phyloP scores from a whole-genome alignment of 140 eudicot genomes.

The Flaveria floridana region DNA sequence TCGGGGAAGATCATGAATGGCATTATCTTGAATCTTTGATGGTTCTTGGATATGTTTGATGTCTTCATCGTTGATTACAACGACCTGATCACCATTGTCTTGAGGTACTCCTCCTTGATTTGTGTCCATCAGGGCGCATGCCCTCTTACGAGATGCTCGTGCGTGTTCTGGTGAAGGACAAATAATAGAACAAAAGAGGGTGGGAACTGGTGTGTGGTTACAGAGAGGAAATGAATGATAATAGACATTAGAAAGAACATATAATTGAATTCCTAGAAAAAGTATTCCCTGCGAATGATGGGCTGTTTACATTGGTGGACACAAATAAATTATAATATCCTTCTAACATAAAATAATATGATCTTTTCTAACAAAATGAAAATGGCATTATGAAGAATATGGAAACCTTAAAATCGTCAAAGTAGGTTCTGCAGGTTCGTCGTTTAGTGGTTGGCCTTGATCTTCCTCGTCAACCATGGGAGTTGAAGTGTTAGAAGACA shows the following conservation, averaged over 20 bases:
- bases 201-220: constrained; percentile 12
- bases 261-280: constrained; percentile 17
- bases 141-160: background rate
- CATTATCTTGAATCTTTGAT: constrained; percentile 22
- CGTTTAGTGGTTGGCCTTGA: constrained; percentile 32
- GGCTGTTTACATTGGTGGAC: constrained; percentile 36
- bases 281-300: constrained; percentile 28
- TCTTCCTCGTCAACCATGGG: constrained; percentile 11
- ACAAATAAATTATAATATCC: constrained; percentile 29
- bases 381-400: background rate
- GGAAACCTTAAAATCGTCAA: constrained; percentile 37
- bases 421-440: constrained; percentile 30
- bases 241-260: constrained; percentile 18
- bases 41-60: constrained; percentile 11
- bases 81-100: background rate
- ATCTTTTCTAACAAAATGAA: background rate
- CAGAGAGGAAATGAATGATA: constrained; percentile 19
- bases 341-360: constrained; percentile 17
- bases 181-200: background rate
- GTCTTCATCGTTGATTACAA: constrained; percentile 26
- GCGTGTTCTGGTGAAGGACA: background rate
- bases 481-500: constrained; percentile 21
- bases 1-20: constrained; percentile 15
- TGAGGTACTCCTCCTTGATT: constrained; percentile 14
- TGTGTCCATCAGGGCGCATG: constrained; percentile 26